Evolutionary conservation across 495 filamentous ascomycete species (phyloP).

Genomic region (Penicillium argentinense): DNA sequence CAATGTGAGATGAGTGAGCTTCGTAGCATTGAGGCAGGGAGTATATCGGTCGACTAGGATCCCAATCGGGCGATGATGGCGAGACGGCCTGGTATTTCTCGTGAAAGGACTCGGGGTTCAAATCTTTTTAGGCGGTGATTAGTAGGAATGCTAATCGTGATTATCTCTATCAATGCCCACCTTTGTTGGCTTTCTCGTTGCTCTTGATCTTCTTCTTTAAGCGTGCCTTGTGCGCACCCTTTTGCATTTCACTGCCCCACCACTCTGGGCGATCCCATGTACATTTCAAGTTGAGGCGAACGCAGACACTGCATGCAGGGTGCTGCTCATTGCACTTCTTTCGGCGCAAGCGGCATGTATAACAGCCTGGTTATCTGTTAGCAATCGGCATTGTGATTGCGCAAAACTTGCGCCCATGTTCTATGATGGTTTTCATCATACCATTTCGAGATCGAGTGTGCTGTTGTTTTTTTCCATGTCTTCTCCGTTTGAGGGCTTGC

Average conservation of each 20-base stretch:
- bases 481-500: slow-evolving; percentile 58
- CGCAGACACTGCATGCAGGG: slow-evolving; percentile 84
- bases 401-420: too few species aligned
- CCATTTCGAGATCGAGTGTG: slow-evolving; percentile 93
- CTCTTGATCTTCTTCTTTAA: slow-evolving; percentile 98
- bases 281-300: slow-evolving; percentile 79
- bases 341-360: slow-evolving; percentile 88
- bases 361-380: slow-evolving; percentile 70
- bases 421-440: too few species aligned
- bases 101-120: too few species aligned
- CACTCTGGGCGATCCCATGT: slow-evolving; percentile 96
- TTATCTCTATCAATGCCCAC: too few species aligned
- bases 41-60: too few species aligned
- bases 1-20: slow-evolving; percentile 54
- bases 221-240: slow-evolving; percentile 82
- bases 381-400: too few species aligned
- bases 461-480: slow-evolving; percentile 42
- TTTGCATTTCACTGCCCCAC: slow-evolving; percentile 90
- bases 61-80: too few species aligned
- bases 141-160: too few species aligned
- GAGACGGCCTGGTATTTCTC: too few species aligned
- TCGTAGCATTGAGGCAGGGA: slow-evolving; percentile 49
- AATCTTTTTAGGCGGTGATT: too few species aligned
- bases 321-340: slow-evolving; percentile 98
- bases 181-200: slow-evolving; percentile 90